Percentiles rank a stretch among this genome's conserved stretches.
Conservation (phyloP, 495 filamentous ascomycete genomes). For the Talaromyces wortmannii region DNA sequence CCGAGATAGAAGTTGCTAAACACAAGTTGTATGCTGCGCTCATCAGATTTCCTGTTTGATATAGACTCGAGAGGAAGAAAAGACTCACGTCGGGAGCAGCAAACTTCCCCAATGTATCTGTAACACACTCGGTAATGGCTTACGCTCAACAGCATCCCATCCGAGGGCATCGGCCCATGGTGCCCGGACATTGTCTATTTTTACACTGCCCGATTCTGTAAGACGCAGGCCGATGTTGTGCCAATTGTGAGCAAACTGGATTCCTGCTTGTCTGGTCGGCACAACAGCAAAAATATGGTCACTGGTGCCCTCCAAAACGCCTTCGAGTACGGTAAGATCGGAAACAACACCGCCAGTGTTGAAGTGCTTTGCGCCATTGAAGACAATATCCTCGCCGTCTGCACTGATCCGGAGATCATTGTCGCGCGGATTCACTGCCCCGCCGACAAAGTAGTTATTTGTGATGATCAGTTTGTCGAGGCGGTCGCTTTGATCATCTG, state of each 20-base stretch:
- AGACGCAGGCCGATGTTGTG: constrained; percentile 53
- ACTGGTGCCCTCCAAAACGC: constrained; percentile 44
- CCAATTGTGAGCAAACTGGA: constrained; percentile 54
- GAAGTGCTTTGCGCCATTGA: constrained; percentile 54
- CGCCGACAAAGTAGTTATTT: constrained; percentile 56
- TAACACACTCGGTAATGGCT: constrained; percentile 36
- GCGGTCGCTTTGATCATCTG: constrained; percentile 45
- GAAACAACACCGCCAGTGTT: constrained; percentile 56
- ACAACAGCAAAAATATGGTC: constrained; percentile 54
- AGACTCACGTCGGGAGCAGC: constrained; percentile 47
- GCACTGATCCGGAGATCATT: constrained; percentile 46
- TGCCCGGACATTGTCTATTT: constrained; percentile 45
- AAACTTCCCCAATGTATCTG: constrained; percentile 42
- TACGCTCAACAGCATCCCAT: constrained; percentile 39
- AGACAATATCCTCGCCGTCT: constrained; percentile 44
- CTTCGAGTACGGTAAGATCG: constrained; percentile 57
- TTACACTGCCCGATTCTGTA: constrained; percentile 53
- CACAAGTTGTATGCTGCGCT: constrained; percentile 45
- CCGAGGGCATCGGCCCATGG: constrained; percentile 53
- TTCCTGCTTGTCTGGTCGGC: constrained; percentile 43
- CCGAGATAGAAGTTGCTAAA: constrained; percentile 59
- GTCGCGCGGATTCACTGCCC: constrained; percentile 57
- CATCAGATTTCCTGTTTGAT: neutral
- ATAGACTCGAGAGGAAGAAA: neutral
- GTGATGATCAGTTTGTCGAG: constrained; percentile 42